A percentile compares a stretch with the other conserved stretches of the same genome.
Conservation (phyloP, 2,329 filamentous ascomycete genomes). For the Penicillium sp. region DNA sequence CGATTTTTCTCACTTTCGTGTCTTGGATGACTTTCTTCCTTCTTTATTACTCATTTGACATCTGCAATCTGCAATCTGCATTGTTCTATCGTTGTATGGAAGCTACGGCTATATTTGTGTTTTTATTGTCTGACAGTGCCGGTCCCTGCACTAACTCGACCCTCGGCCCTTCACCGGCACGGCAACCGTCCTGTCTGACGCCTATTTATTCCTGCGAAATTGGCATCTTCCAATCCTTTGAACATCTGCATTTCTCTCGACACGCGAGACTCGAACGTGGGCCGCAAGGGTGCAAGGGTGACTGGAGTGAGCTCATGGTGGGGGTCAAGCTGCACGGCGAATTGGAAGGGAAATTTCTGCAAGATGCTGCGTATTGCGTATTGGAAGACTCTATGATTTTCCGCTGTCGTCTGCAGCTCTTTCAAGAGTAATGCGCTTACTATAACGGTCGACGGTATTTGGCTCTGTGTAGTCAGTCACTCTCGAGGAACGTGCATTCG, state of each 20-base stretch:
- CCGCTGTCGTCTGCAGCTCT: neutral
- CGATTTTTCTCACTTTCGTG: slow-evolving; percentile 5
- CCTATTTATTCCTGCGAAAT: neutral
- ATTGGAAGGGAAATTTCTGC: neutral
- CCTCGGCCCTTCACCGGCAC: slow-evolving; percentile 4
- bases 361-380: neutral
- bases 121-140: neutral
- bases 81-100: neutral
- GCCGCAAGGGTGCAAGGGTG: slow-evolving; percentile 3
- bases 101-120: neutral
- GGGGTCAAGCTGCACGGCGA: slow-evolving; percentile 1
- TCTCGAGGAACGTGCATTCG: neutral
- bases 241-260: neutral
- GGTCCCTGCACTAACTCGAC: no score
- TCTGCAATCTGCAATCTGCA: neutral
- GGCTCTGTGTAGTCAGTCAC: neutral
- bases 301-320: neutral
- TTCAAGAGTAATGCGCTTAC: neutral
- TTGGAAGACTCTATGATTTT: neutral
- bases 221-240: neutral
- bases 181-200: neutral
- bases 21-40: neutral
- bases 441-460: neutral
- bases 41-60: neutral
- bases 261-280: slow-evolving; percentile 1